phyloP scores from a whole-genome alignment of 495 filamentous ascomycete genomes.

The Aspergillus affinis region DNA sequence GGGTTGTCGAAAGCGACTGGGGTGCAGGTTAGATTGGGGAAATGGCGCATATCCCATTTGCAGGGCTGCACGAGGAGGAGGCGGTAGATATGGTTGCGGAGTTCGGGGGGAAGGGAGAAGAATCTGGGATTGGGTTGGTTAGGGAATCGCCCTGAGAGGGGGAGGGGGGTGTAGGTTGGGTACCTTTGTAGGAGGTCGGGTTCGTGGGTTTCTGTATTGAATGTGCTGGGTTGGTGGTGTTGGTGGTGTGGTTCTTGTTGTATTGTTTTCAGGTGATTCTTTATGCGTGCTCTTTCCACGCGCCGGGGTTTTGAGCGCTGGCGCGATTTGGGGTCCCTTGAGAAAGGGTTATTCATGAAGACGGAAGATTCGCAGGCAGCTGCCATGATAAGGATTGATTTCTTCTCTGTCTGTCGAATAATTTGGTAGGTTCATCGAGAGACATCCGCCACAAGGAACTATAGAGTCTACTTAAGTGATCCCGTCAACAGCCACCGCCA shows the following conservation, averaged over 20 bases:
- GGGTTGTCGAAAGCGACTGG: background rate
- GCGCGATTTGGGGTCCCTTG: background rate
- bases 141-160: too few species aligned
- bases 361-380: background rate
- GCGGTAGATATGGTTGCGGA: constrained; percentile 25
- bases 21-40: constrained; percentile 1
- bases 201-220: too few species aligned
- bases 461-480: background rate
- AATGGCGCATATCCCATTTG: constrained; percentile 24
- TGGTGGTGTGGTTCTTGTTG: background rate
- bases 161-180: background rate
- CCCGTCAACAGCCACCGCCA: background rate
- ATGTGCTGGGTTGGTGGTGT: too few species aligned
- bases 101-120: constrained; percentile 24
- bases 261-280: background rate
- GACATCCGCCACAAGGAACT: too few species aligned
- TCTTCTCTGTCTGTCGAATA: background rate
- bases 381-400: background rate
- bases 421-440: too few species aligned
- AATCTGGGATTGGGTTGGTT: constrained; percentile 13
- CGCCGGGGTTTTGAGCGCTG: constrained; percentile 7
- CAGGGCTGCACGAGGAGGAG: constrained; percentile 27
- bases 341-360: background rate
- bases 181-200: constrained; percentile 3
- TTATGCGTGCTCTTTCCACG: constrained; percentile 4